Conservation (phyloP, 1,284 basidiomycete species). For the Ceratobasidium sp. region DNA sequence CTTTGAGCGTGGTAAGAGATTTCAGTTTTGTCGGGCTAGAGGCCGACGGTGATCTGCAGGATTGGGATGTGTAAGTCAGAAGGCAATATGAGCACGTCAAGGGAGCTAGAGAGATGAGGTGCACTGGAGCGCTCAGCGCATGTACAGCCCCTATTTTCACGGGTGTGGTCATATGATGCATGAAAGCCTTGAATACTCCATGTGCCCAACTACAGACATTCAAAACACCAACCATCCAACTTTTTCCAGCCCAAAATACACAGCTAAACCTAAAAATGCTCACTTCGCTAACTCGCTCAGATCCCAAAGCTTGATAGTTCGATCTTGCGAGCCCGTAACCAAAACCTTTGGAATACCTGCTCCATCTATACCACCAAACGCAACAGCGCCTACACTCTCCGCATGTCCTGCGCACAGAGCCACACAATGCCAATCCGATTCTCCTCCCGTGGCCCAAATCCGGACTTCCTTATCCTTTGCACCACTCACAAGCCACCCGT, state of each 20-base stretch:
- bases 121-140: too few relatives aligned
- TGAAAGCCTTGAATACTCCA: too few relatives aligned
- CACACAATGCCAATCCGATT: constrained; percentile 63
- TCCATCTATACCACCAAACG: constrained; percentile 69
- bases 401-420: constrained; percentile 94
- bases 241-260: too few relatives aligned
- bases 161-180: too few relatives aligned
- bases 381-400: constrained; percentile 93
- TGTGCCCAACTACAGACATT: too few relatives aligned
- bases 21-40: constrained; percentile 68
- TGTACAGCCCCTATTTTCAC: too few relatives aligned
- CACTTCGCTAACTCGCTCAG: constrained; percentile 57
- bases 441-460: constrained; percentile 77
- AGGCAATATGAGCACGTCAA: too few relatives aligned
- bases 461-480: constrained; percentile 93
- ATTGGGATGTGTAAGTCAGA: not conserved
- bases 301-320: constrained; percentile 99
- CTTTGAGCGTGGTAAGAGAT: constrained; percentile 90
- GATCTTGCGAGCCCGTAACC: constrained; percentile 96
- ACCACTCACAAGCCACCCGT: constrained; percentile 86
- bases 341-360: constrained; percentile 70
- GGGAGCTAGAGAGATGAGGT: too few relatives aligned
- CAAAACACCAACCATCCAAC: too few relatives aligned
- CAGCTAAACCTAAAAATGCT: not conserved
- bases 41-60: constrained; percentile 58